Evolutionary conservation across 495 filamentous ascomycete species (phyloP), one percentile per base, ranked within the genome.

Genomic region (Aspergillus mulundensis): DNA sequence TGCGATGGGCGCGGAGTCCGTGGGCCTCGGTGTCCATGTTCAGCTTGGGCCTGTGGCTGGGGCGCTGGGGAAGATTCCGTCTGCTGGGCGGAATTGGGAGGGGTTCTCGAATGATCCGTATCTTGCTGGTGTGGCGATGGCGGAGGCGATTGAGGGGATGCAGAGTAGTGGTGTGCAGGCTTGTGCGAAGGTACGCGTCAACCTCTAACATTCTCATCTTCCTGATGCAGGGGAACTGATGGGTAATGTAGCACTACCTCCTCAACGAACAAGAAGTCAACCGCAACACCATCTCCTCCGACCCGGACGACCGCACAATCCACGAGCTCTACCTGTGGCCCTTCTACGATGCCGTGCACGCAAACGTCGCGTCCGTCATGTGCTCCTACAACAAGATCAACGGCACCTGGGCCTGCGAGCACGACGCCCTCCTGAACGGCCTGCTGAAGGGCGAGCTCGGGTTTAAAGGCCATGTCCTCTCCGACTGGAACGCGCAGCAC

Each of bases 321-420:
- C 88, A 92, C 64, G 90, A 95, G 64, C 67, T 95, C 44, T 95
- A 95, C 59, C 72, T 88, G 25, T 95, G 90, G 90, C 80, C 81
- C 0, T 90, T 89, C 66, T 79, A 81, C 28, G 81, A 89, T 59
- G 82, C 84, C 0, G 79, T 87, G 1, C 77, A 77, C 32, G 84
- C 87, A 1, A 78, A 81, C 6, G 80, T 77, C 3, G 84, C 77
- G 1, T 81, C 74, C 43, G 72, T 87, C 41, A 88, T 89, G 84
- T 88, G 85, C 68, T 85, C 83, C 4, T 90, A 90, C 58, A 79
- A 87, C 44, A 77, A 83, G 8, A 49, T 89, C 30, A 88, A 89
- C 61, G 82, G 82, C 38, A 84, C 80, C 1, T 85, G 85, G 52
- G 79, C 80, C 5, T 90, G 85, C 56, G 71, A 81, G 58, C 88